These are phyloP conservation scores for Suillus lakei DNA, from an alignment of 768 basidiomycete species.

Conservation along the genomic window DNA sequence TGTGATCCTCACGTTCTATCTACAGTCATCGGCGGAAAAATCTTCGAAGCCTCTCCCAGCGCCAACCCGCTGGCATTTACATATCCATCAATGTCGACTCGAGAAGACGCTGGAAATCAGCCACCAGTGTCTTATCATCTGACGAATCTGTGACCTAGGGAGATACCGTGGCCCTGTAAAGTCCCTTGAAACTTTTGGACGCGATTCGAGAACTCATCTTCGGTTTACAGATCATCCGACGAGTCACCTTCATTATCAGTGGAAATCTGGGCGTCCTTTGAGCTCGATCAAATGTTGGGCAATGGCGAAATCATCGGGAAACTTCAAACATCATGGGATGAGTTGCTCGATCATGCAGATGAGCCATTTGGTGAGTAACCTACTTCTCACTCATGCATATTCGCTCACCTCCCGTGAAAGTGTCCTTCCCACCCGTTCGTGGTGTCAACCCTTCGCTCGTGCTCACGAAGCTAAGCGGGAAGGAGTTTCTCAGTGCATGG, in stretches of 20 bases:
- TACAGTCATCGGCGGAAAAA: too few relatives aligned
- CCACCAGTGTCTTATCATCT: too few relatives aligned
- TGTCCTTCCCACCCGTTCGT: background rate
- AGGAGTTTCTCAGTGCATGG: too few relatives aligned
- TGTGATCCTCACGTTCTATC: too few relatives aligned
- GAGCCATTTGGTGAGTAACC: background rate
- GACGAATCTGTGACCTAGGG: too few relatives aligned
- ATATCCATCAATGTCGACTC: too few relatives aligned
- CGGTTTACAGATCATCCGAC: background rate
- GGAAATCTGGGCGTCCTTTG: background rate
- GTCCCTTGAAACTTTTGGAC: background rate
- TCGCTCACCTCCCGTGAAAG: background rate
- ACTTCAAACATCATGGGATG: background rate
- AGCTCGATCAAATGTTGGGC: background rate
- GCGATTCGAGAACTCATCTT: background rate
- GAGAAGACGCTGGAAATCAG: too few relatives aligned
- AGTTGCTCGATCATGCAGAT: background rate
- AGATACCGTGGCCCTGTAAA: background rate
- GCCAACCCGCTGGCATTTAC: too few relatives aligned
- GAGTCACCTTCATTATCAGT: background rate
- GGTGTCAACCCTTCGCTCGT: background rate
- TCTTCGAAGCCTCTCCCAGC: too few relatives aligned
- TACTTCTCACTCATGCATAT: background rate
- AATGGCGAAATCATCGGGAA: background rate
- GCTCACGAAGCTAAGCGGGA: too few relatives aligned